Conservation (phyloP, 805 yeast genomes). For the Saccharomyces mikatae region DNA sequence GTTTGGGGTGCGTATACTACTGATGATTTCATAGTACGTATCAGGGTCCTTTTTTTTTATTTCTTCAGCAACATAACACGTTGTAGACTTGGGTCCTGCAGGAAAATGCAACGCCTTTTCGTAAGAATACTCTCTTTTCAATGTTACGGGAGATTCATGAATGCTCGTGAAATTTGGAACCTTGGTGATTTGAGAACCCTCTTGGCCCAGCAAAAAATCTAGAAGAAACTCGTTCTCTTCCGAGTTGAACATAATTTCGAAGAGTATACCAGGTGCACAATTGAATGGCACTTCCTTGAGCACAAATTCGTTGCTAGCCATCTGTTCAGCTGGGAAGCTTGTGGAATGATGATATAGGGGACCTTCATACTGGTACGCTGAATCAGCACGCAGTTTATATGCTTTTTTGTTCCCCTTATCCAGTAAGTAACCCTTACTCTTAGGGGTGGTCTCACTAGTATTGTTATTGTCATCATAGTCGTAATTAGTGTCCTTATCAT, state of each 20-base stretch:
- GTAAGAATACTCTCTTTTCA: slow-evolving; percentile 51
- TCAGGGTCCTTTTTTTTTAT: slow-evolving; percentile 42
- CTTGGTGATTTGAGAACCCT: slow-evolving; percentile 31
- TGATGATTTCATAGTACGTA: slow-evolving; percentile 50
- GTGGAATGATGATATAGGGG: slow-evolving; percentile 61
- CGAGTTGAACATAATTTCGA: slow-evolving; percentile 61
- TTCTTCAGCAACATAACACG: slow-evolving; percentile 55
- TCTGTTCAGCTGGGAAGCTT: slow-evolving; percentile 36
- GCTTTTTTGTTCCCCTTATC: slow-evolving; percentile 19
- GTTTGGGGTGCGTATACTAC: slow-evolving; percentile 74
- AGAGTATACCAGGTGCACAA: slow-evolving; percentile 75
- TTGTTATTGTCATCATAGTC: slow-evolving; percentile 26
- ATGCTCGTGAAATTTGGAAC: slow-evolving; percentile 27
- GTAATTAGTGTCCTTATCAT: slow-evolving; percentile 21
- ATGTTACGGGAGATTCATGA: slow-evolving; percentile 17
- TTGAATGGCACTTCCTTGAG: slow-evolving; percentile 45
- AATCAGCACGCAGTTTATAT: slow-evolving; percentile 31
- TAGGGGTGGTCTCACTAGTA: slow-evolving; percentile 21
- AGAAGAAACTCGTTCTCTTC: slow-evolving; percentile 37
- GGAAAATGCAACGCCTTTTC: slow-evolving; percentile 69
- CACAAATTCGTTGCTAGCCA: slow-evolving; percentile 41
- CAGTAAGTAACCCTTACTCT: slow-evolving; percentile 9
- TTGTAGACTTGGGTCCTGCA: slow-evolving; percentile 89
- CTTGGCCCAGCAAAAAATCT: slow-evolving; percentile 35
- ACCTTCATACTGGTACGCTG: slow-evolving; percentile 47